phyloP scores from a whole-genome alignment of 2,329 filamentous ascomycete genomes.

The Neonectria faginata region DNA sequence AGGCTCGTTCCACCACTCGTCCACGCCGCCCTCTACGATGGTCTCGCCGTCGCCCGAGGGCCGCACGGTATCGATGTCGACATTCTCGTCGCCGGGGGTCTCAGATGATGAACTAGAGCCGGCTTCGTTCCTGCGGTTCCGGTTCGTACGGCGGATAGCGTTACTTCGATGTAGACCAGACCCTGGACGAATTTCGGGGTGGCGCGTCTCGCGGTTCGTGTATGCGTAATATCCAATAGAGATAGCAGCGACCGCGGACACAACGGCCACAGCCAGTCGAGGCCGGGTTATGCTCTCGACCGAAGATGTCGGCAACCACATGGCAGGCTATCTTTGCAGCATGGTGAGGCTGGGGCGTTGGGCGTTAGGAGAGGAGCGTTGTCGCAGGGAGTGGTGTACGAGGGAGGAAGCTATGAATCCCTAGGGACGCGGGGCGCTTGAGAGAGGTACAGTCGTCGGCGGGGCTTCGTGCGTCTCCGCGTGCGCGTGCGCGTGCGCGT shows the following conservation, averaged over 20 bases:
- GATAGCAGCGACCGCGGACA: conserved; percentile 67
- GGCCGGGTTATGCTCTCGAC: conserved; percentile 67
- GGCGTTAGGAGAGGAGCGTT: conserved; percentile 11
- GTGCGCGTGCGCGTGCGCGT: neutral
- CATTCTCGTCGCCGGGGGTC: conserved; percentile 60
- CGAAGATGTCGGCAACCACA: conserved; percentile 62
- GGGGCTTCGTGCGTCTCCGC: neutral
- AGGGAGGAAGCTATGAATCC: neutral
- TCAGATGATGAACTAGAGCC: conserved; percentile 58
- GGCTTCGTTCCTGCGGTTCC: conserved; percentile 51
- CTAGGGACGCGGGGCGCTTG: neutral
- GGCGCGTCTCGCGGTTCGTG: conserved; percentile 47
- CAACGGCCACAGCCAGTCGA: conserved; percentile 65
- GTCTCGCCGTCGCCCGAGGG: conserved; percentile 54
- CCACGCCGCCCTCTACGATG: conserved; percentile 55
- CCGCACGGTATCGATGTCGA: conserved; percentile 46
- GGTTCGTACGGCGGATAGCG: conserved; percentile 68
- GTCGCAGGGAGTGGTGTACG: neutral
- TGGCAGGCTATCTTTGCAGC: conserved; percentile 50
- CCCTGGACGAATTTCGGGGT: conserved; percentile 43
- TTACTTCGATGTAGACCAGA: conserved; percentile 72
- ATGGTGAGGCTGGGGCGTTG: conserved; percentile 43
- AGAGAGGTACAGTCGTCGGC: neutral
- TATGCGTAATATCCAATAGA: conserved; percentile 72
- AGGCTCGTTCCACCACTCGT: conserved; percentile 66